A percentile compares a stretch with the other conserved stretches of the same genome.
These are phyloP conservation scores for Coemansia sp. DNA, from an alignment of 192 early-diverging fungal genomes.

Conservation along the genomic window DNA sequence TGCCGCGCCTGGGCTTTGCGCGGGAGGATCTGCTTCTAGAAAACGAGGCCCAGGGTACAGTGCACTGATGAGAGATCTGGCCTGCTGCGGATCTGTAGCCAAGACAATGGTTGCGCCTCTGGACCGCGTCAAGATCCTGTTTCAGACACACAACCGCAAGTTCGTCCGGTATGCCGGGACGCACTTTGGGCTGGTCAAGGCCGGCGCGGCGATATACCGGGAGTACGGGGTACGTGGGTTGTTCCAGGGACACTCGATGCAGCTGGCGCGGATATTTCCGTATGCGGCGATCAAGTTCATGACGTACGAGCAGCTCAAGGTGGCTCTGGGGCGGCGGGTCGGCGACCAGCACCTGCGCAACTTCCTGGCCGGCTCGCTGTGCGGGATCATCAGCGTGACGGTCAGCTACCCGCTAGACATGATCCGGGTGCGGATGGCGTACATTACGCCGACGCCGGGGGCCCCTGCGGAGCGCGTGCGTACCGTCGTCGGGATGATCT, in stretches of 20 bases:
- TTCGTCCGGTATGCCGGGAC: conserved; percentile 56
- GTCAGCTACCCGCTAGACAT: conserved; percentile 93
- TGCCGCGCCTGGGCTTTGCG: not conserved
- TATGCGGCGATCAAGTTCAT: conserved; percentile 97
- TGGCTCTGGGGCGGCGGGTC: conserved; percentile 58
- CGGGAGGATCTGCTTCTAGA: not conserved
- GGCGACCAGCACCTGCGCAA: conserved; percentile 63
- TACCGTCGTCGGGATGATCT: conserved; percentile 55
- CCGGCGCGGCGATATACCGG: conserved; percentile 65
- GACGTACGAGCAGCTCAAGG: conserved; percentile 85
- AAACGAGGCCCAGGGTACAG: not conserved
- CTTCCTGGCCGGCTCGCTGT: conserved; percentile 74
- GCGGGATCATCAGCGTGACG: conserved; percentile 81
- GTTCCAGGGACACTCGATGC: conserved; percentile 93
- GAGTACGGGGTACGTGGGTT: conserved; percentile 70
- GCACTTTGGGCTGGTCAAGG: conserved; percentile 71
- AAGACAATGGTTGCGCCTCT: conserved; percentile 75
- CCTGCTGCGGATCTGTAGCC: conserved; percentile 34
- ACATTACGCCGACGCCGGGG: conserved; percentile 38
- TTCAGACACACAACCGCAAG: conserved; percentile 69
- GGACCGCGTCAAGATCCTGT: conserved; percentile 82
- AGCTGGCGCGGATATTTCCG: conserved; percentile 90
- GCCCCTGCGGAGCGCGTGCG: conserved; percentile 53
- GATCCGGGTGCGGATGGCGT: conserved; percentile 89
- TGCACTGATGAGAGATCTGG: no score